phyloP scores from a whole-genome alignment of 352 stramenopile species.

The Aphanomyces stellatus region DNA sequence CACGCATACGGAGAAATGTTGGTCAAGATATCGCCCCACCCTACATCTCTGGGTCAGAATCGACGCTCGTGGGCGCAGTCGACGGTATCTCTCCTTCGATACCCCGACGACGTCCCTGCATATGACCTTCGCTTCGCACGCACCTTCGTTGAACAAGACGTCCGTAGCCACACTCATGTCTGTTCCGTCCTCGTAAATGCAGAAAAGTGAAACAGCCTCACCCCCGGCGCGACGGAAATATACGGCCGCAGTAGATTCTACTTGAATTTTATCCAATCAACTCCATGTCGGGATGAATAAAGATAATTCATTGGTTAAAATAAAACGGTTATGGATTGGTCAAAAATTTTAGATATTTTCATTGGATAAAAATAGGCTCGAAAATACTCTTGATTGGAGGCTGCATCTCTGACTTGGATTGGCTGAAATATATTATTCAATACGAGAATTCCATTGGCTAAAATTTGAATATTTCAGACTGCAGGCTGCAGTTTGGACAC shows the following conservation, averaged over 20 bases:
- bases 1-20: conserved; percentile 98
- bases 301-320: not conserved
- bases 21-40: conserved; percentile 93
- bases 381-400: not conserved
- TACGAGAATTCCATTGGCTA: not conserved
- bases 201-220: conserved; percentile 12
- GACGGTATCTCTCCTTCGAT: no score
- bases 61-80: not conserved
- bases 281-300: not conserved
- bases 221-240: not conserved
- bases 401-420: no score
- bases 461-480: not conserved
- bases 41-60: no score
- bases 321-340: not conserved
- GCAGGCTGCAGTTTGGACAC: not conserved
- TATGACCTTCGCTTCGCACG: no score
- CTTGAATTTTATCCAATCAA: not conserved
- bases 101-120: no score
- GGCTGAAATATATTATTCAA: no score
- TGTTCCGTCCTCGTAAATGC: conserved; percentile 3
- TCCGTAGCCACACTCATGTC: conserved; percentile 74
- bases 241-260: not conserved
- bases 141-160: conserved; percentile 80
- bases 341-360: not conserved
- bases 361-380: not conserved